Base-by-base conservation (phyloP, 1,284 basidiomycete species). In the Naganishia sp. region DNA sequence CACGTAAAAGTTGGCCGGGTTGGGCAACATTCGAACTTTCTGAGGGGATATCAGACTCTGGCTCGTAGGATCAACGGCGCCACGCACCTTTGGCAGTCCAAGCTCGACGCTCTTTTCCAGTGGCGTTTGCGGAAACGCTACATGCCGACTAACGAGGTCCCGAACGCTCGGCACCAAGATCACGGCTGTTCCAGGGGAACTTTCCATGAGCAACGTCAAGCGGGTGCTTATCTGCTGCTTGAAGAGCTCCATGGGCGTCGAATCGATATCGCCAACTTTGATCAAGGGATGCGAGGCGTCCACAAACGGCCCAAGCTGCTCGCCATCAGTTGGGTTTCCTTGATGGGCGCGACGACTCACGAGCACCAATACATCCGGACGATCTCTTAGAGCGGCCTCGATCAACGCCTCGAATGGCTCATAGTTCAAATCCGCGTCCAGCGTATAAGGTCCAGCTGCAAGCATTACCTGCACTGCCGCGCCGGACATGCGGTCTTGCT, bases 221-320 rank as follows among this genome's bases (percentile, higher is more conserved):
- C 85, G 85, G 21, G 83, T 76, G 0, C 85, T 77, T 71, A 99
- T 87, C 64, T 87, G 83, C 2, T 82, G 78, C 25, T 83, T 80
- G 80, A 98, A 98, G 42, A 96, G 80, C 15, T 87, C 84, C 0
- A 78, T 71, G 0, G 92, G 90, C 3, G 86, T 80, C 59, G 84
- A 79, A 64, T 88, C 86, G 31, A 88, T 77, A 50, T 90, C 87
- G 2, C 93, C 92, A 2, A 81, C 76, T 74, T 86, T 86, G 68
- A 98, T 84, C 49, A 83, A 80, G 0, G 89, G 85, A 78, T 98
- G 93, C 15, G 83, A 76, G 0, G 84, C 78, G 70, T 95, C 91
- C 44, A 98, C 79, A 74, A 98, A 98, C 0, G 95, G 95, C 0
- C 95, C 95, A 15, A 91, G 80, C 93, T 94, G 73, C 1, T 28